Evolutionary conservation across 768 basidiomycete species (phyloP), one percentile per base, ranked within the genome.

Genomic region (Auriscalpium orientale): DNA sequence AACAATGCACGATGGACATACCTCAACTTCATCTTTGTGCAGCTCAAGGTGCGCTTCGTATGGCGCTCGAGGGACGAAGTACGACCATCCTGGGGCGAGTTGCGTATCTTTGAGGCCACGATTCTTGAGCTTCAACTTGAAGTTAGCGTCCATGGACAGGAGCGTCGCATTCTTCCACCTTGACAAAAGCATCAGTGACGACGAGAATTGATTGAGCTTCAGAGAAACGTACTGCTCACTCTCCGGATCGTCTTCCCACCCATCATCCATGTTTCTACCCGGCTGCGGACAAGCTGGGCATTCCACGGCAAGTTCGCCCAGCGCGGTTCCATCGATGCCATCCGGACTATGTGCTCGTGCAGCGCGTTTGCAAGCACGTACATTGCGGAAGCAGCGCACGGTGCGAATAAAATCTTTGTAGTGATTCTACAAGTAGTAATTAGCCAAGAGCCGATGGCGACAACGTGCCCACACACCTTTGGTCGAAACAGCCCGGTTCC

Each of bases 371-470:
- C 13, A 8, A 18, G 33, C 33, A 2, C n/a, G 16, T 13, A 48
- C 20, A 28, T 48, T 18, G 4, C 46, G 46, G 15, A 21, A 48
- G 22, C 46, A 18, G 6, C 46, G 46, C 1, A 20, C 15, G 1
- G 46, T 9, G 7, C 46, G 46, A 1, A 21, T 6, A 13, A 48
- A 48, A 2, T 48, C 46, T 1, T 18, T 33, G 15, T 57, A 59
- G 1, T 61, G 58, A 35, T 62, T 59, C 64, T 67, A n/a, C 1
- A 38, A 3, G 34, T 13, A 7, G 28, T 53, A 5, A 28, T 28
- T 28, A 28, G 22, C 5, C 3, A 2, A 2, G 2, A 2, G 22
- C 22, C 22, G 3, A 2, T 38, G 35, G 22, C 4, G 21, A 9
- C 3, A 13, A 21, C 20, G 49, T 8, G 13, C 36, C 16, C 18